A percentile compares a stretch with the other conserved stretches of the same genome.
Evolutionary conservation across 2,329 filamentous ascomycete species (phyloP).

Genomic region (Penicillium rolfsii): DNA sequence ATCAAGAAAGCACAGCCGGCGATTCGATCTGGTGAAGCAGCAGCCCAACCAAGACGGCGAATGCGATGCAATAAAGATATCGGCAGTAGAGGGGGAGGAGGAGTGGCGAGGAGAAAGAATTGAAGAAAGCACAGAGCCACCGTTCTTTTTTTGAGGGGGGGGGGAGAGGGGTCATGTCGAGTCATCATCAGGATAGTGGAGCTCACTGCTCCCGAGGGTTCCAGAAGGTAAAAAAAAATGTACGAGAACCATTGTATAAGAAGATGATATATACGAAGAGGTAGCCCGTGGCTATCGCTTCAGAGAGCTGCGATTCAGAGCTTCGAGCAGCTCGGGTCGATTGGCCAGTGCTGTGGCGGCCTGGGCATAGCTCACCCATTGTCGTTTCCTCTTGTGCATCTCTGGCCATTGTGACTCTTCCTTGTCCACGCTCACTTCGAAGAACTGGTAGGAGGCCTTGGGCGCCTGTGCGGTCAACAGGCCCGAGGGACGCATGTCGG

Average conservation of each 20-base stretch:
- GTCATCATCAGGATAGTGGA: slow-evolving; percentile 24
- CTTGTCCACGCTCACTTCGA: slow-evolving; percentile 81
- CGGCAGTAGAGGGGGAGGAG: background rate
- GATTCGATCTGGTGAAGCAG: slow-evolving; percentile 11
- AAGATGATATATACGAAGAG: slow-evolving; percentile 4
- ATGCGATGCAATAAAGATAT: slow-evolving; percentile 18
- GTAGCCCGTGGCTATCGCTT: slow-evolving; percentile 46
- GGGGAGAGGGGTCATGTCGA: slow-evolving; percentile 25
- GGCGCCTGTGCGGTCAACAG: slow-evolving; percentile 64
- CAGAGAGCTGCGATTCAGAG: slow-evolving; percentile 78
- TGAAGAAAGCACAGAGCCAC: slow-evolving; percentile 24
- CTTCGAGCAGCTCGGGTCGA: slow-evolving; percentile 85
- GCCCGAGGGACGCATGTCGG: slow-evolving; percentile 69
- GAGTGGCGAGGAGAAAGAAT: slow-evolving; percentile 5
- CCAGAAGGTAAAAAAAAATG: slow-evolving; percentile 12
- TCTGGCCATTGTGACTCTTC: slow-evolving; percentile 92
- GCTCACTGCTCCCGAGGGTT: slow-evolving; percentile 13
- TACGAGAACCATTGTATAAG: slow-evolving; percentile 1
- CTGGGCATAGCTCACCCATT: slow-evolving; percentile 85
- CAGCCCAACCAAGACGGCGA: slow-evolving; percentile 16
- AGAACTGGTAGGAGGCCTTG: slow-evolving; percentile 64
- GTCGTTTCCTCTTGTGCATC: slow-evolving; percentile 83
- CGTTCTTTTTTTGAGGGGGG: slow-evolving; percentile 18
- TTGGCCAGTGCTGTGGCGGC: slow-evolving; percentile 76
- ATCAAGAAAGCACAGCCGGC: slow-evolving; percentile 5